Evolutionary conservation across 331 rosid genomes (phyloP), one percentile per base, ranked within the genome.

Genomic region (Saraca asoca): DNA sequence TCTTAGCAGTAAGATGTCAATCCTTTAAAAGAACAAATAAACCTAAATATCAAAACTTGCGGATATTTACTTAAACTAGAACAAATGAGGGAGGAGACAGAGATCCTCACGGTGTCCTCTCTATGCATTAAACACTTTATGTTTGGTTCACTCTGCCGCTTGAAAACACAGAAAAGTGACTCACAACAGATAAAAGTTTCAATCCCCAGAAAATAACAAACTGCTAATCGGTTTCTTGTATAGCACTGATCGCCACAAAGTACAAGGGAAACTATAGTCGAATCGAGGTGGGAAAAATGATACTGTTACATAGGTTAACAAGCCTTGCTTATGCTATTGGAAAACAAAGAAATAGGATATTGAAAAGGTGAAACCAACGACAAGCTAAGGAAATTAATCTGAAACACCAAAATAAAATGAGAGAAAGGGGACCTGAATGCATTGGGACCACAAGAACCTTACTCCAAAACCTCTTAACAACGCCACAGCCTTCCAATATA

Each of bases 401-500:
- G 15, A 9, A n/a, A 7, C 5, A 16, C 24, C n/a, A 7, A 7
- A 12, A n/a, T 3, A 51, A 2, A 34, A 17, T 16, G 17, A 51
- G 53, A 34, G 55, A 52, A 57, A 56, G 66, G 31, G 10, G 14
- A 93, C 99, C 99, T 79, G 99, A 89, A 78, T 94, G 97, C 99
- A 90, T 81, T 9, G 99, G 99, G 64, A 94, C 93, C 39, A 85
- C 89, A 79, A 76, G 95, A 76, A 75, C 87, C 81, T 88, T 85
- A 67, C 31, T 76, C 72, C 99, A 95, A 71, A 85, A 94, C 7
- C 88, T 89, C 84, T 90, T 94, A 56, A 88, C 92, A 65, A 90
- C 91, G 46, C 99, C 99, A 6, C 92, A 82, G 45, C 99, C 97
- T 64, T 88, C 97, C 82, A 90, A 67, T 9, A 90, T 78, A 18